Evolutionary conservation across 805 yeast species (phyloP).

Genomic region (Cyberlindnera suaveolens): DNA sequence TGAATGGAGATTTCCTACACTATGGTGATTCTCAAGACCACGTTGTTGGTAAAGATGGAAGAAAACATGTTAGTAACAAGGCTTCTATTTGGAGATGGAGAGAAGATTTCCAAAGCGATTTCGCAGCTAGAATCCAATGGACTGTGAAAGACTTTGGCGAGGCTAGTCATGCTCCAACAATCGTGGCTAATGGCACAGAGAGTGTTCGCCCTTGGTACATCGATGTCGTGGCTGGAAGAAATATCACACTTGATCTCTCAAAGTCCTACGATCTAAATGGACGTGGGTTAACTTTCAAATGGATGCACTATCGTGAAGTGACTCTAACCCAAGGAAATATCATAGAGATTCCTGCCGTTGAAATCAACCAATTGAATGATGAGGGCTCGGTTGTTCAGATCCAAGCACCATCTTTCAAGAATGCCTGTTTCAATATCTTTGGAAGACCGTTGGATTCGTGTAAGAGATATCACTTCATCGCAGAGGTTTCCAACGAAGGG

Average conservation of each 20-base stretch:
- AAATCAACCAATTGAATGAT: too few relatives aligned
- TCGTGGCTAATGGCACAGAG: slow-evolving; percentile 19
- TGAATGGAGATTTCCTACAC: slow-evolving; percentile 15
- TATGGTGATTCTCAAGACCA: slow-evolving; percentile 23
- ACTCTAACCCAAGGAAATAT: slow-evolving; percentile 16
- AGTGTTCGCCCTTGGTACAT: slow-evolving; percentile 18
- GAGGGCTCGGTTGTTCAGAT: too few relatives aligned
- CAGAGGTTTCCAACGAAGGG: too few relatives aligned
- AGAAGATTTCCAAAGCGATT: slow-evolving; percentile 25
- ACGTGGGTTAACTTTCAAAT: slow-evolving; percentile 1
- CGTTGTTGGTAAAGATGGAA: too few relatives aligned
- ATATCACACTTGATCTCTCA: not conserved
- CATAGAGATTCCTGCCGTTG: too few relatives aligned
- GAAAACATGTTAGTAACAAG: slow-evolving; percentile 19
- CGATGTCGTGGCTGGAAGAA: slow-evolving; percentile 10
- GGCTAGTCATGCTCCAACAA: slow-evolving; percentile 21
- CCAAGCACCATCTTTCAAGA: too few relatives aligned
- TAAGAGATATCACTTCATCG: too few relatives aligned
- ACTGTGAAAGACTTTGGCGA: slow-evolving; percentile 24
- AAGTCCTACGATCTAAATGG: too few relatives aligned
- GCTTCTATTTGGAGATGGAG: slow-evolving; percentile 32
- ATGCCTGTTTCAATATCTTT: too few relatives aligned
- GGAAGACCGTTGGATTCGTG: too few relatives aligned
- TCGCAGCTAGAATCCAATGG: slow-evolving; percentile 29
- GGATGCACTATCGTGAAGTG: slow-evolving; percentile 25